phyloP scores from a whole-genome alignment of 2,329 filamentous ascomycete species.

The Neofusicoccum cordaticola region DNA sequence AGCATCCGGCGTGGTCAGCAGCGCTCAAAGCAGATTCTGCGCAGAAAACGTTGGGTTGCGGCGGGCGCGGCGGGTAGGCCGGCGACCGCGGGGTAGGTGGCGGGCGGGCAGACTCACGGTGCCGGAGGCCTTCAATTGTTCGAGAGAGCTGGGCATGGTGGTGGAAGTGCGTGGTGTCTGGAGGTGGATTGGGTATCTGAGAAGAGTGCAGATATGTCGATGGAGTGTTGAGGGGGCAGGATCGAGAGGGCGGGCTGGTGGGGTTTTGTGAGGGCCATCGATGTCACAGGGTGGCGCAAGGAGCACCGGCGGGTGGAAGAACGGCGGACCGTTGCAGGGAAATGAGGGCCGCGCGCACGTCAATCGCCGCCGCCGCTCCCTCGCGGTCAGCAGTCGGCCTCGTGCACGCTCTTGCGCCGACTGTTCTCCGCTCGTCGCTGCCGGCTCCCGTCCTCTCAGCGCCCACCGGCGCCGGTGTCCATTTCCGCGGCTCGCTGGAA shows the following conservation, averaged over 20 bases:
- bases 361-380: neutral
- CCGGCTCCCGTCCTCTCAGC: neutral
- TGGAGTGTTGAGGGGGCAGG: conserved; percentile 4
- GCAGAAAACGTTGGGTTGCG: conserved; percentile 4
- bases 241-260: conserved; percentile 15
- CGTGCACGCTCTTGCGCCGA: neutral
- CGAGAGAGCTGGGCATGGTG: conserved; percentile 82
- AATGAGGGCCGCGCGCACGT: conserved; percentile 11
- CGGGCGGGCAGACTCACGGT: conserved; percentile 66
- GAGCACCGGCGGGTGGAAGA: conserved; percentile 7
- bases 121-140: conserved; percentile 95
- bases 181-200: neutral
- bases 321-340: conserved; percentile 12
- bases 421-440: conserved; percentile 5
- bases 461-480: neutral
- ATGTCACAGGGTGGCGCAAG: conserved; percentile 16
- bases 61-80: conserved; percentile 15
- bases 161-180: neutral
- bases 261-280: conserved; percentile 15
- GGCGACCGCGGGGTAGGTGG: conserved; percentile 17
- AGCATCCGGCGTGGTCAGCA: conserved; percentile 17
- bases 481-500: conserved; percentile 3
- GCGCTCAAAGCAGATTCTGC: neutral
- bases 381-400: neutral
- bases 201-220: neutral